Conservation (phyloP, 2,329 filamentous ascomycete genomes). For the Corynespora cassiicola region DNA sequence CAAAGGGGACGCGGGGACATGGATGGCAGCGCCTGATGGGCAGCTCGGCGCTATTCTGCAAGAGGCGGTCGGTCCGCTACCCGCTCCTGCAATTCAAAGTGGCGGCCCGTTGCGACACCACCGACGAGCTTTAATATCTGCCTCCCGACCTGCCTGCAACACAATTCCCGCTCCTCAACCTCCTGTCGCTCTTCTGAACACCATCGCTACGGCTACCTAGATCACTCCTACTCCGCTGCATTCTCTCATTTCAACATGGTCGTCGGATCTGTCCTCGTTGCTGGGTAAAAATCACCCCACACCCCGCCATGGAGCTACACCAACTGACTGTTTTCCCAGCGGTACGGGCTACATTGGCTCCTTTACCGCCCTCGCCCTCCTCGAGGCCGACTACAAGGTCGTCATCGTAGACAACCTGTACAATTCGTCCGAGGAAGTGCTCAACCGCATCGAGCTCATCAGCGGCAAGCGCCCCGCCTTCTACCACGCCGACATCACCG, state of each 20-base stretch:
- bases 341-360: slow-evolving; percentile 99
- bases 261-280: slow-evolving; percentile 87
- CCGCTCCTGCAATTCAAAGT: too few species aligned
- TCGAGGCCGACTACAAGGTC: slow-evolving; percentile 94
- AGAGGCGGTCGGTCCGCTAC: too few species aligned
- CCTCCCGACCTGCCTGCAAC: too few species aligned
- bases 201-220: too few species aligned
- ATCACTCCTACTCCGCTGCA: too few species aligned
- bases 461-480: slow-evolving; percentile 86
- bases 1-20: too few species aligned
- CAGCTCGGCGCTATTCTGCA: too few species aligned
- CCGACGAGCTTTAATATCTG: too few species aligned
- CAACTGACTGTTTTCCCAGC: slow-evolving; percentile 58
- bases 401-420: slow-evolving; percentile 96
- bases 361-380: slow-evolving; percentile 90
- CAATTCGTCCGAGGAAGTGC: slow-evolving; percentile 90
- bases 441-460: slow-evolving; percentile 96
- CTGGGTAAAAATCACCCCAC: slow-evolving; percentile 71
- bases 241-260: slow-evolving; percentile 70
- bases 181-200: too few species aligned
- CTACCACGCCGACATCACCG: slow-evolving; percentile 85
- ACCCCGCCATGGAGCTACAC: slow-evolving; percentile 30
- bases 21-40: too few species aligned
- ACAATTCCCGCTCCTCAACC: too few species aligned
- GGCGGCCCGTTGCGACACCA: too few species aligned